Percentiles rank a stretch among this genome's conserved stretches.
These are phyloP conservation scores for Fusarium udum DNA, from an alignment of 2,329 filamentous ascomycete genomes.

Conservation along the genomic window DNA sequence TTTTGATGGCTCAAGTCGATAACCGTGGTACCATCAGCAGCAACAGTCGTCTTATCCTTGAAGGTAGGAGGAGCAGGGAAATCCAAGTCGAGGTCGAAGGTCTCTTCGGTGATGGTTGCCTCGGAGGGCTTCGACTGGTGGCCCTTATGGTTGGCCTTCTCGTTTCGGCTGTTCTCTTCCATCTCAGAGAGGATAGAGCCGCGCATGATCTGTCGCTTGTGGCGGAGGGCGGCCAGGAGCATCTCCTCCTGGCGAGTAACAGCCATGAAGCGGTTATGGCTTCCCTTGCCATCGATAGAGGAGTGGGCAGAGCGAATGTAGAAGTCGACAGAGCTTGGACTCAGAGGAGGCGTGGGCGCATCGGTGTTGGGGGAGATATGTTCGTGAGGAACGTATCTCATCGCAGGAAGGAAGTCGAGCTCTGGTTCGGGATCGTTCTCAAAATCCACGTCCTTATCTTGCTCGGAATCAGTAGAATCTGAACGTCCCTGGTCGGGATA, in stretches of 20 bases:
- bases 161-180: slow-evolving; percentile 45
- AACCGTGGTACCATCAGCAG: slow-evolving; percentile 38
- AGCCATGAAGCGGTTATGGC: slow-evolving; percentile 61
- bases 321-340: slow-evolving; percentile 62
- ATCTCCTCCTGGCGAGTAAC: slow-evolving; percentile 68
- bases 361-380: slow-evolving; percentile 46
- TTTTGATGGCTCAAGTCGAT: slow-evolving; percentile 37
- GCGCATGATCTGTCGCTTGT: slow-evolving; percentile 66
- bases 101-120: slow-evolving; percentile 44
- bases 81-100: slow-evolving; percentile 48
- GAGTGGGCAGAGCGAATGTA: slow-evolving; percentile 54
- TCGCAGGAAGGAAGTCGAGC: slow-evolving; percentile 26
- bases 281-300: slow-evolving; percentile 46
- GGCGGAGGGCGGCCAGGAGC: slow-evolving; percentile 64
- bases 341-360: slow-evolving; percentile 61
- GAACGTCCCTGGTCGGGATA: slow-evolving; percentile 44
- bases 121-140: slow-evolving; percentile 45
- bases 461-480: slow-evolving; percentile 35
- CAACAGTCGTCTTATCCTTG: slow-evolving; percentile 39
- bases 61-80: slow-evolving; percentile 49
- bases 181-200: slow-evolving; percentile 57
- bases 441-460: slow-evolving; percentile 22
- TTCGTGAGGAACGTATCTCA: slow-evolving; percentile 33
- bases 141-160: slow-evolving; percentile 25
- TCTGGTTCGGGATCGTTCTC: slow-evolving; percentile 27